These are phyloP conservation scores for Neurospora sublineolata DNA, from an alignment of 495 filamentous ascomycete species.

Conservation along the genomic window DNA sequence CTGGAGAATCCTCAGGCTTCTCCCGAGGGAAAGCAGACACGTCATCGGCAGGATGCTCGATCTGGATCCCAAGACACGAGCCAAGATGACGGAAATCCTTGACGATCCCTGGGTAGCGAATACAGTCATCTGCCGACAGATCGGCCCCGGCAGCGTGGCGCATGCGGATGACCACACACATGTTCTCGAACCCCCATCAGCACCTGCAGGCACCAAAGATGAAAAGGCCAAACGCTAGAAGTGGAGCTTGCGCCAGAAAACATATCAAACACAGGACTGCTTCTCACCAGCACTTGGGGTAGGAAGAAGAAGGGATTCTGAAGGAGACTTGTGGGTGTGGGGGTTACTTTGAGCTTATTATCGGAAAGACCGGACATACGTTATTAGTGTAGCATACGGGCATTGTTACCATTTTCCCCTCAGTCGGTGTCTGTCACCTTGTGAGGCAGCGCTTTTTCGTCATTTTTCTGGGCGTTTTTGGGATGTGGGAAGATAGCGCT, in stretches of 20 bases:
- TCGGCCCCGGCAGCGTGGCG: constrained; percentile 31
- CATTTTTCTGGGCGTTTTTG: background rate
- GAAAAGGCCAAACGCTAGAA: background rate
- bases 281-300: background rate
- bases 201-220: constrained; percentile 8
- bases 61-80: constrained; percentile 71
- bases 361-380: background rate
- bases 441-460: background rate
- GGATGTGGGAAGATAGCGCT: background rate
- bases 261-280: background rate
- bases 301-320: background rate
- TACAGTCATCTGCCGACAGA: constrained; percentile 48
- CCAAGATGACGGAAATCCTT: constrained; percentile 72
- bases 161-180: constrained; percentile 40
- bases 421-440: background rate
- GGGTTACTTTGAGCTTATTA: background rate
- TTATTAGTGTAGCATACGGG: background rate
- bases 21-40: constrained; percentile 79
- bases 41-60: constrained; percentile 92
- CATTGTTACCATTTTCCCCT: background rate
- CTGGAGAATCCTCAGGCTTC: constrained; percentile 80
- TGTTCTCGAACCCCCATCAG: constrained; percentile 39
- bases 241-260: background rate
- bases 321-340: background rate
- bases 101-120: constrained; percentile 80